Conservation (phyloP, 148 eudicot species). For the Rhododendron mucronatum region DNA sequence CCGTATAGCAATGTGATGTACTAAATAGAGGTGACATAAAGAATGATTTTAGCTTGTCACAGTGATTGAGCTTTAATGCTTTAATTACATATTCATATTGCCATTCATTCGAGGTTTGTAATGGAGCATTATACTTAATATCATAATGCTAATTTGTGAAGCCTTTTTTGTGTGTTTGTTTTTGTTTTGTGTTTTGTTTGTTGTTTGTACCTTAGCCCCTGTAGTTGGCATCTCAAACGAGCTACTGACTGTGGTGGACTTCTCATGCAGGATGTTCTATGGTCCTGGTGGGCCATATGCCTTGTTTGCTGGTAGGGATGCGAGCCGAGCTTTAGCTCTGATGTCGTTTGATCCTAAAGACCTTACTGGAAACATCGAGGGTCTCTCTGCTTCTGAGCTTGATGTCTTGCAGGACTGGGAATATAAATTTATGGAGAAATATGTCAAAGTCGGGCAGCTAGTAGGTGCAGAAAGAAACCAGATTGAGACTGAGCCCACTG, state of each 20-base stretch:
- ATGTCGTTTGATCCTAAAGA: slow-evolving; percentile 84
- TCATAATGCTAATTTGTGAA: background rate
- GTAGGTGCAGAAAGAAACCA: slow-evolving; percentile 19
- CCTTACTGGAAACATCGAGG: slow-evolving; percentile 65
- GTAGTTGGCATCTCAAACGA: background rate
- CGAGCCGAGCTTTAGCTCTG: slow-evolving; percentile 84
- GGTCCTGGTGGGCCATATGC: slow-evolving; percentile 92
- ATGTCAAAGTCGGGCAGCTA: slow-evolving; percentile 75
- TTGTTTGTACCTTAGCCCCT: background rate
- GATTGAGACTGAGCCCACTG: slow-evolving; percentile 5
- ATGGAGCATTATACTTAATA: background rate
- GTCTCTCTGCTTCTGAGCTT: slow-evolving; percentile 63
- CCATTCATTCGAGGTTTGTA: background rate
- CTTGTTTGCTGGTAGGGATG: slow-evolving; percentile 84
- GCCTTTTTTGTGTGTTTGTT: background rate
- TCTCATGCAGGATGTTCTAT: slow-evolving; percentile 62
- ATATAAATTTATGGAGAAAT: slow-evolving; percentile 79
- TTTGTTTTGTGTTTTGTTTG: background rate
- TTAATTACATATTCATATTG: background rate
- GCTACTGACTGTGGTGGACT: background rate
- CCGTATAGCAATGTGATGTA: background rate
- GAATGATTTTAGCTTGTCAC: background rate
- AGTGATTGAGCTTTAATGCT: background rate
- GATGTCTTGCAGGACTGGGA: slow-evolving; percentile 91
- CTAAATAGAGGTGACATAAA: background rate